Percentiles rank a stretch among this genome's conserved stretches.
These are phyloP conservation scores for Boletus pseudopeckii DNA, from an alignment of 768 basidiomycete species.

Conservation along the genomic window DNA sequence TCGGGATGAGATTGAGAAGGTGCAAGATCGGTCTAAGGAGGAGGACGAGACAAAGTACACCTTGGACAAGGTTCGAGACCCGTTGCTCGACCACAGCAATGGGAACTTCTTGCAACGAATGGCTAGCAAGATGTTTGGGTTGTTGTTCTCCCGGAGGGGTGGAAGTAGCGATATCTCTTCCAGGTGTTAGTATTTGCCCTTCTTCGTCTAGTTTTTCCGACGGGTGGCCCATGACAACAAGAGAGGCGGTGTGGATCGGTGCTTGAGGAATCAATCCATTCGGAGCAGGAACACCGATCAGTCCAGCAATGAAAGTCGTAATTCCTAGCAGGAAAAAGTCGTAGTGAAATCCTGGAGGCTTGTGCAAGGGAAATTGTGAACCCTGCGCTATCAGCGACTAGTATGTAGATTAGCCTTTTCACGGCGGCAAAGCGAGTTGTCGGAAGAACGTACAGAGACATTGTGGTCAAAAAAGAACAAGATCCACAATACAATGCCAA, in stretches of 20 bases:
- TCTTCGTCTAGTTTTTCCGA: constrained; percentile 38
- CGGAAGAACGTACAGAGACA: constrained; percentile 58
- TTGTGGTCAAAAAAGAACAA: constrained; percentile 96
- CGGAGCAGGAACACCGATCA: constrained; percentile 84
- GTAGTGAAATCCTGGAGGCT: constrained; percentile 83
- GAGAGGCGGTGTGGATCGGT: constrained; percentile 86
- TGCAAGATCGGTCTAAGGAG: constrained; percentile 82
- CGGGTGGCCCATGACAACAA: constrained; percentile 61
- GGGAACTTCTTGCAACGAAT: constrained; percentile 45
- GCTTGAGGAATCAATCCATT: constrained; percentile 86
- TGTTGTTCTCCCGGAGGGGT: constrained; percentile 24
- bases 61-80: constrained; percentile 88
- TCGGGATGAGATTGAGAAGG: constrained; percentile 73
- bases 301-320: constrained; percentile 83
- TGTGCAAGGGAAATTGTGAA: constrained; percentile 82
- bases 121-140: constrained; percentile 6
- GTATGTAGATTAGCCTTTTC: background rate
- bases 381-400: constrained; percentile 92
- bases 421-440: background rate
- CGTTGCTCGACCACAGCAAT: constrained; percentile 86
- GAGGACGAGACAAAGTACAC: constrained; percentile 71
- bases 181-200: constrained; percentile 19
- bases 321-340: constrained; percentile 91
- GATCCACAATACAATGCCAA: constrained; percentile 85
- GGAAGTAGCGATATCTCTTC: background rate